phyloP scores from a whole-genome alignment of 1,284 basidiomycete genomes.

The Heterobasidion parviporum region DNA sequence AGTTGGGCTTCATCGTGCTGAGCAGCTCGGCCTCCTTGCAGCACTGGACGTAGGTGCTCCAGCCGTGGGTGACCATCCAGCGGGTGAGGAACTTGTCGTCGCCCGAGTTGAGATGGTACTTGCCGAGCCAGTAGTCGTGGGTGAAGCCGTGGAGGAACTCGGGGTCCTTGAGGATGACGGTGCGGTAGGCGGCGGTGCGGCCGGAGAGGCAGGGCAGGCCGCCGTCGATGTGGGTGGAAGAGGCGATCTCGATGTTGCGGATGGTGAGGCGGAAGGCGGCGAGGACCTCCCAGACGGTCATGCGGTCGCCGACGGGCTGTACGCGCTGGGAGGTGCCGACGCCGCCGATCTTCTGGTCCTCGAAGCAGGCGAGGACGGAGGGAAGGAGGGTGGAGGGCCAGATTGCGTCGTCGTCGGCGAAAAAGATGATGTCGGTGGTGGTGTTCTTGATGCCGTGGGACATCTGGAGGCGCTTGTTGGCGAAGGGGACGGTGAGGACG shows the following conservation, averaged over 20 bases:
- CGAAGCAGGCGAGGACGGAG: slow-evolving; percentile 83
- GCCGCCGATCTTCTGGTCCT: slow-evolving; percentile 88
- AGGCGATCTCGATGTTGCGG: slow-evolving; percentile 86
- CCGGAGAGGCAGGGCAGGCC: slow-evolving; percentile 88
- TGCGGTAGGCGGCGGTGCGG: slow-evolving; percentile 86
- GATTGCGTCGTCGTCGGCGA: slow-evolving; percentile 91
- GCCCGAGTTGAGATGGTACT: slow-evolving; percentile 88
- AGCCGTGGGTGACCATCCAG: slow-evolving; percentile 93
- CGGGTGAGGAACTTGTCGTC: slow-evolving; percentile 94
- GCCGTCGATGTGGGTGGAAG: slow-evolving; percentile 86
- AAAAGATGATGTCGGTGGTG: slow-evolving; percentile 91
- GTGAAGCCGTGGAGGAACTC: slow-evolving; percentile 89
- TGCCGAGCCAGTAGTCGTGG: slow-evolving; percentile 87
- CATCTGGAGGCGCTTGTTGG: slow-evolving; percentile 93
- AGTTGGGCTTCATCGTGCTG: slow-evolving; percentile 93
- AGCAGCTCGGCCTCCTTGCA: slow-evolving; percentile 86
- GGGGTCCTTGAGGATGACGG: slow-evolving; percentile 88
- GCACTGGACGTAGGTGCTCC: slow-evolving; percentile 88
- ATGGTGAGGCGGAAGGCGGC: slow-evolving; percentile 89
- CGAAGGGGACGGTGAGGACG: slow-evolving; percentile 84
- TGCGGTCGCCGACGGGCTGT: slow-evolving; percentile 63
- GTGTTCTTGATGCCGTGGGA: slow-evolving; percentile 83
- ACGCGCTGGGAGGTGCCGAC: slow-evolving; percentile 89
- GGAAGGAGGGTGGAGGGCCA: slow-evolving; percentile 87
- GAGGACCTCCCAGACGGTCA: slow-evolving; percentile 92